A percentile compares a stretch with the other conserved stretches of the same genome.
phyloP scores from a whole-genome alignment of 2,329 filamentous ascomycete genomes.

The Neofusicoccum laricinum region DNA sequence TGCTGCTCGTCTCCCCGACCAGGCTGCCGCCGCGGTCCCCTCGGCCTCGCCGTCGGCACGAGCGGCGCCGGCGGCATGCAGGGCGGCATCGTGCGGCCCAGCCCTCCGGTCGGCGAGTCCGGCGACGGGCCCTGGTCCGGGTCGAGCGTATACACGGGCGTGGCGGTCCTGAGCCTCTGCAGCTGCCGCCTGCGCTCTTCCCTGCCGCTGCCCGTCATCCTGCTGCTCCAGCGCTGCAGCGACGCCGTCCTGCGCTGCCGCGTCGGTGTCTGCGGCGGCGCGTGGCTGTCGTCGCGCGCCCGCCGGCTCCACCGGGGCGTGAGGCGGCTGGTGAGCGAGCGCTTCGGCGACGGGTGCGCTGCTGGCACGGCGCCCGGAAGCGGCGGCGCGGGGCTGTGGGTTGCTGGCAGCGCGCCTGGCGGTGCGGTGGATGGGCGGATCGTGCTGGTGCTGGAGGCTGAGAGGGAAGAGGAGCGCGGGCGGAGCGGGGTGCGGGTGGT shows the following conservation, averaged over 20 bases:
- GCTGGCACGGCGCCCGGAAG: background rate
- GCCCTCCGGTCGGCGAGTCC: background rate
- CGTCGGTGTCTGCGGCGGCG: background rate
- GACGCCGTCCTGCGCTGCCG: background rate
- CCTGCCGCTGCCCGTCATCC: background rate
- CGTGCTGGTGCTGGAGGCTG: background rate
- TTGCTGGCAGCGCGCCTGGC: background rate
- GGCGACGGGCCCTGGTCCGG: background rate
- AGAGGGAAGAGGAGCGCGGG: background rate
- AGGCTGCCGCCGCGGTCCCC: background rate
- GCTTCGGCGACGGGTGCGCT: background rate
- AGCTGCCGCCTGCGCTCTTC: background rate
- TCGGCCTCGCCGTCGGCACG: background rate
- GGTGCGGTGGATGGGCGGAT: background rate
- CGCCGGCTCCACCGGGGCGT: background rate
- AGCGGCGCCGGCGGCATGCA: no score
- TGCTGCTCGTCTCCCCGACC: background rate
- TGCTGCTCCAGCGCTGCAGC: background rate
- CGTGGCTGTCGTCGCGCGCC: no score
- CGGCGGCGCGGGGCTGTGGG: background rate
- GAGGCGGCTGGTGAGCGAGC: background rate
- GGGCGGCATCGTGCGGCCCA: no score
- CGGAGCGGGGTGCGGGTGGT: background rate
- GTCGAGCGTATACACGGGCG: background rate
- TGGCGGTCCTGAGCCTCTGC: background rate